These are phyloP conservation scores for Debaryomyces robertsiae DNA, from an alignment of 1,139 yeast genomes.

Conservation along the genomic window DNA sequence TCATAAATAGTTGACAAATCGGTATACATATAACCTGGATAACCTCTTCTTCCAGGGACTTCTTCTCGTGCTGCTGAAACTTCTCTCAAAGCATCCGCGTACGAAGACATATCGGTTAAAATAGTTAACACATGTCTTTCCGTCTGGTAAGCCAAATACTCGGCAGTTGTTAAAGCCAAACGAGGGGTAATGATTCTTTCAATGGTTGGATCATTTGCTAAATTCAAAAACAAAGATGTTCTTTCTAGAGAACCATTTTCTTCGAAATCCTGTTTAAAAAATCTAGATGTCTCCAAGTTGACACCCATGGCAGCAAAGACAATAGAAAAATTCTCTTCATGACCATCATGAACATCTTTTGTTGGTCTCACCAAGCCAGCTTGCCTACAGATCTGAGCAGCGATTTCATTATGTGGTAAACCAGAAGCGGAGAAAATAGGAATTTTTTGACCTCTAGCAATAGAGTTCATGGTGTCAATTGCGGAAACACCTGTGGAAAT, in stretches of 20 bases:
- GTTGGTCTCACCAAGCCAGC: slow-evolving; percentile 99
- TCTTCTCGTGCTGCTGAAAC: slow-evolving; percentile 99
- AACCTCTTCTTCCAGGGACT: slow-evolving; percentile 99
- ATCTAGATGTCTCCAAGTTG: slow-evolving; percentile 50
- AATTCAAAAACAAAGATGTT: slow-evolving; percentile 91
- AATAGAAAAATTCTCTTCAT: slow-evolving; percentile 97
- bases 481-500: slow-evolving; percentile 98
- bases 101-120: slow-evolving; percentile 98
- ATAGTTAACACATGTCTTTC: slow-evolving; percentile 98
- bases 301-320: slow-evolving; percentile 90
- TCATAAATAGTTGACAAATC: slow-evolving; percentile 98
- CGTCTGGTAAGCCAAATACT: slow-evolving; percentile 96
- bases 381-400: slow-evolving; percentile 99
- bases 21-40: slow-evolving; percentile 99
- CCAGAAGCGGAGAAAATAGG: slow-evolving; percentile 99
- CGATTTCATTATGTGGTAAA: slow-evolving; percentile 98
- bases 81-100: slow-evolving; percentile 99
- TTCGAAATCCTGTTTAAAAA: slow-evolving; percentile 96
- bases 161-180: slow-evolving; percentile 98
- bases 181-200: slow-evolving; percentile 99
- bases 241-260: slow-evolving; percentile 98
- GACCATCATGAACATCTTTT: slow-evolving; percentile 99
- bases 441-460: slow-evolving; percentile 99
- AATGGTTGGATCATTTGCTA: slow-evolving; percentile 99
- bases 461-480: slow-evolving; percentile 98